phyloP scores from a whole-genome alignment of 2,329 filamentous ascomycete genomes.

The Trichoderma lentiforme region DNA sequence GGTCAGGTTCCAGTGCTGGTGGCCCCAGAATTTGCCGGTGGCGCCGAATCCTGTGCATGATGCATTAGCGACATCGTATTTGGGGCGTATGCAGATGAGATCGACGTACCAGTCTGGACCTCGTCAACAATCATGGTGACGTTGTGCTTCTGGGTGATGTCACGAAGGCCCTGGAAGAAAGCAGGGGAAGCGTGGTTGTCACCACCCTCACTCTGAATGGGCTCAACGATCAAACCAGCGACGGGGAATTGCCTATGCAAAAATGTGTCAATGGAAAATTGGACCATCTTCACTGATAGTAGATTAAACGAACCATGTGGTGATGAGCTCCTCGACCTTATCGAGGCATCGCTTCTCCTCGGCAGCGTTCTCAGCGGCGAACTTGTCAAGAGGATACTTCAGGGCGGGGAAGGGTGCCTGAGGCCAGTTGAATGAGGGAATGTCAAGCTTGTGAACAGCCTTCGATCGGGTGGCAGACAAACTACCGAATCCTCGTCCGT shows the following conservation, averaged over 20 bases:
- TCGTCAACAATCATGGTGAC: conserved; percentile 79
- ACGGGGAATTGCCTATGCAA: conserved; percentile 58
- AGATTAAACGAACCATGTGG: conserved; percentile 40
- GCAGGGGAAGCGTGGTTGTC: conserved; percentile 78
- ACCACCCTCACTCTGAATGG: conserved; percentile 78
- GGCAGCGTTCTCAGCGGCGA: conserved; percentile 64
- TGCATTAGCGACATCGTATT: neutral
- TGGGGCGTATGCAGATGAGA: neutral
- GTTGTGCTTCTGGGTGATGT: conserved; percentile 65
- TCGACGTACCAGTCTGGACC: conserved; percentile 59
- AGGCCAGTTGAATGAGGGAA: conserved; percentile 85
- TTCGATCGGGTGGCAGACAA: conserved; percentile 78
- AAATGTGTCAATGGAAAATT: neutral
- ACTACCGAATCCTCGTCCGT: conserved; percentile 75
- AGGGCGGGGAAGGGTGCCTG: conserved; percentile 75
- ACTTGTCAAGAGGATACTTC: conserved; percentile 72
- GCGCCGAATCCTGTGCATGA: conserved; percentile 58
- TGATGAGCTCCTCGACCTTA: conserved; percentile 70
- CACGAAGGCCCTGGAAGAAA: conserved; percentile 74
- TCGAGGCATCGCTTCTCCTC: conserved; percentile 71
- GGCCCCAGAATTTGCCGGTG: conserved; percentile 85
- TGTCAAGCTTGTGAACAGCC: conserved; percentile 82
- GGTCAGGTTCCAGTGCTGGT: conserved; percentile 75
- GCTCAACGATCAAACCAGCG: conserved; percentile 72
- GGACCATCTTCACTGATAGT: neutral